These are phyloP conservation scores for Alternaria angustiovoidea DNA, from an alignment of 2,329 filamentous ascomycete genomes.

Conservation along the genomic window DNA sequence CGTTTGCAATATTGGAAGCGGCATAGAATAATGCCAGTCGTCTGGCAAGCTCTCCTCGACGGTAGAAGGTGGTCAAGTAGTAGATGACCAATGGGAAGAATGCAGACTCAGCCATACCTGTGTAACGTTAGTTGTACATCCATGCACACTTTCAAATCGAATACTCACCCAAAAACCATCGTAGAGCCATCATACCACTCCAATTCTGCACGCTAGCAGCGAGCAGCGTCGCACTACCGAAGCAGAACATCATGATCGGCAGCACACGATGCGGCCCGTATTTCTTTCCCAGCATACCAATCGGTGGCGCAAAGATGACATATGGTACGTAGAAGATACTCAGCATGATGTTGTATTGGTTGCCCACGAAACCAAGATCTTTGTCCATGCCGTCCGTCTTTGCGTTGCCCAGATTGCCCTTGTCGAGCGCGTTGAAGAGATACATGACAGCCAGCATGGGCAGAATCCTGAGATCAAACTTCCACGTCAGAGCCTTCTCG, in stretches of 20 bases:
- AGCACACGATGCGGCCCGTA: constrained; percentile 70
- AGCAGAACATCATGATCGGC: constrained; percentile 72
- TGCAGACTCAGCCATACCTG: constrained; percentile 67
- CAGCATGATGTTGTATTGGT: constrained; percentile 74
- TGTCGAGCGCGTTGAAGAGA: constrained; percentile 58
- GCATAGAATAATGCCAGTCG: constrained; percentile 79
- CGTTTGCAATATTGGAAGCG: constrained; percentile 75
- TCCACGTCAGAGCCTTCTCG: constrained; percentile 58
- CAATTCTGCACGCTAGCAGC: constrained; percentile 67
- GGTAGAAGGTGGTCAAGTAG: constrained; percentile 70
- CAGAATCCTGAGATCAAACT: constrained; percentile 64
- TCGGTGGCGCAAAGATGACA: constrained; percentile 72
- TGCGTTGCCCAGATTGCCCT: constrained; percentile 53
- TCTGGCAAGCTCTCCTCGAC: constrained; percentile 73
- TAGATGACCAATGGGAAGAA: constrained; percentile 76
- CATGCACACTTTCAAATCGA: fast-evolving
- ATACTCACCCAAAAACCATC: constrained; percentile 69
- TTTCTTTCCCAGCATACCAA: constrained; percentile 73
- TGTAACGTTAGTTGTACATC: constrained; percentile 12
- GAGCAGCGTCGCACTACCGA: constrained; percentile 71
- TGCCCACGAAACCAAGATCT: constrained; percentile 66
- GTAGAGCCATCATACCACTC: constrained; percentile 69
- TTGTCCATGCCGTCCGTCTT: constrained; percentile 57
- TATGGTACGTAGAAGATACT: constrained; percentile 78
- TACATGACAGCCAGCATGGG: constrained; percentile 69